Percentiles rank a stretch among this genome's conserved stretches.
phyloP scores from a whole-genome alignment of 2,329 filamentous ascomycete species.

The Exophiala calicioides region DNA sequence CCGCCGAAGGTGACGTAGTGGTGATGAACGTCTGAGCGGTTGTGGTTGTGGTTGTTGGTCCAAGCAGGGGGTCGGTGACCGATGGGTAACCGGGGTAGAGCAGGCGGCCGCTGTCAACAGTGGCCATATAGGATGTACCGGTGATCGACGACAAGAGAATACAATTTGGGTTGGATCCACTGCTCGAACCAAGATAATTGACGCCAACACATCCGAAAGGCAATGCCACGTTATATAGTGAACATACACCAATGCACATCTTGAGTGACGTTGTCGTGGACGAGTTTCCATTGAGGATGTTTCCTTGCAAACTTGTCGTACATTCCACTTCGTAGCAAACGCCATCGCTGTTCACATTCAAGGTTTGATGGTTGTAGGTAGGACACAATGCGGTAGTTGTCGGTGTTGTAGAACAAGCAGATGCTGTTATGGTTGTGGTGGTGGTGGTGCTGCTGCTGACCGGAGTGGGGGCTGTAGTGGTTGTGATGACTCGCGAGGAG shows the following conservation, averaged over 20 bases:
- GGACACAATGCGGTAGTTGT: slow-evolving; percentile 21
- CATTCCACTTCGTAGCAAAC: slow-evolving; percentile 27
- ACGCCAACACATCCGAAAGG: slow-evolving; percentile 27
- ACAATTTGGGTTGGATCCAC: slow-evolving; percentile 19
- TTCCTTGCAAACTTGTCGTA: slow-evolving; percentile 16
- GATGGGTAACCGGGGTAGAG: slow-evolving; percentile 24
- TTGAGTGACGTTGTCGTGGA: slow-evolving; percentile 16
- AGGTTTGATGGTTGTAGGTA: slow-evolving; percentile 21
- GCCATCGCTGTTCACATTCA: slow-evolving; percentile 26
- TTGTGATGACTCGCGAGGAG: slow-evolving; percentile 29
- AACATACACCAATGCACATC: slow-evolving; percentile 20
- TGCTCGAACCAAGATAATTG: slow-evolving; percentile 11
- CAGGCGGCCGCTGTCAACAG: slow-evolving; percentile 16
- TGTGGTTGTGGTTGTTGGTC: slow-evolving; percentile 7
- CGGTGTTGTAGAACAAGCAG: slow-evolving; percentile 15
- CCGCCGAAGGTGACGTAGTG: background rate
- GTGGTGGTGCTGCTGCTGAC: slow-evolving; percentile 33
- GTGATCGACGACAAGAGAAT: slow-evolving; percentile 17
- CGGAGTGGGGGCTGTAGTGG: too few relatives aligned
- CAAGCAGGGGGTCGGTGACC: slow-evolving; percentile 15
- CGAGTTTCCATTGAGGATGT: slow-evolving; percentile 15
- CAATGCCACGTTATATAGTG: slow-evolving; percentile 24
- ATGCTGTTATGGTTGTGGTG: slow-evolving; percentile 7
- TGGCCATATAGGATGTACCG: slow-evolving; percentile 7
- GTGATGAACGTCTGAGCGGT: background rate